Base-by-base conservation (phyloP, 1,284 basidiomycete genomes). In the Ganoderma leucocontextum region DNA sequence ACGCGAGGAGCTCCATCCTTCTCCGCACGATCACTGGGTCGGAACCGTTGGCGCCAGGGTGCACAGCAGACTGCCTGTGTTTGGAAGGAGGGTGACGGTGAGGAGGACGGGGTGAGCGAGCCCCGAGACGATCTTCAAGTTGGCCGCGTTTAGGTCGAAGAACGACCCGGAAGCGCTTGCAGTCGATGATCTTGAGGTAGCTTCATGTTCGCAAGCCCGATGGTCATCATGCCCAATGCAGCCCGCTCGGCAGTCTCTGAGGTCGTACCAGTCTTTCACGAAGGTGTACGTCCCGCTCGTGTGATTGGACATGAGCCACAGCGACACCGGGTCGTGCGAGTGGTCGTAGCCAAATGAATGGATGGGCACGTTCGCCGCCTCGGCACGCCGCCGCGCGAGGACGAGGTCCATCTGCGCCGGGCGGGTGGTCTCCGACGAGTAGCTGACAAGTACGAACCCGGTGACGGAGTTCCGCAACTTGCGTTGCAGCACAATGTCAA, bases 371-470 rank as follows among this genome's bases (percentile, higher is more conserved):
- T 95, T 96, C 36, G 95, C 97, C 4, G 97, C 97, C 77, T 99
- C 97, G 0, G 96, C 94, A 55, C n/a, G n/a, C n/a, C n/a, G n/a
- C n/a, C 97, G 92, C 53, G 97, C 96, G 69, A 98, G 91, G 38
- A 98, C 95, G 22, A 99, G 87, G 76, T 99, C 96, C 95, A 99
- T 98, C 81, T 98, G 96, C n/a, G 95, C 94, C n/a, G 96, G 91
- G 61, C 95, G 90, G 12, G 96, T 95, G 71, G 89, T 92, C 76
- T 98, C 96, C 6, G 92, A 85, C 1, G 95, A 92, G 77, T 99
- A 97, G 79, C 95, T 96, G 73, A 99, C 91, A 29, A 99, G 87
- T 57, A 98, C 82, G 90, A 99, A 94, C 22, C 95, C 95, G 0
- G 95, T 92, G 17, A 97, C 82, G 0, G 95, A 89, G 78, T 98